These are phyloP conservation scores for Colletotrichum navitas DNA, from an alignment of 2,329 filamentous ascomycete genomes.

Conservation along the genomic window DNA sequence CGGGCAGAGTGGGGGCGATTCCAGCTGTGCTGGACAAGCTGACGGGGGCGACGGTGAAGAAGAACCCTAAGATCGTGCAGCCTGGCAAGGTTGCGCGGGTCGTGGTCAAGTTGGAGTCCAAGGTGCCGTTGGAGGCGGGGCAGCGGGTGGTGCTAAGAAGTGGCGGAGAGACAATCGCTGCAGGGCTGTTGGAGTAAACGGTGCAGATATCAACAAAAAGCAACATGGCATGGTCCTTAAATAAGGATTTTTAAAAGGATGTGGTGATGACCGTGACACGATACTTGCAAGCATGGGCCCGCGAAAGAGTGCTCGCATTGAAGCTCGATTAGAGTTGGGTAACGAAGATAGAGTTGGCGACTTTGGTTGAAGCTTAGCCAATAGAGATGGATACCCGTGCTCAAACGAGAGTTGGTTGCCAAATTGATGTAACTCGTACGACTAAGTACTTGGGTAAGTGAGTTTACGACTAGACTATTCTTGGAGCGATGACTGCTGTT, in stretches of 20 bases:
- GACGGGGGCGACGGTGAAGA: slow-evolving; percentile 81
- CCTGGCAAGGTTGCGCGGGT: slow-evolving; percentile 84
- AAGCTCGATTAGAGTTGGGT: slow-evolving; percentile 35
- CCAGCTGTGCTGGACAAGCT: slow-evolving; percentile 82
- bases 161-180: slow-evolving; percentile 86
- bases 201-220: slow-evolving; percentile 13
- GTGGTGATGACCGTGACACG: neutral
- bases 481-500: neutral
- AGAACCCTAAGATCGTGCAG: slow-evolving; percentile 86
- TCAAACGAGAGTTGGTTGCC: slow-evolving; percentile 9
- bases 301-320: slow-evolving; percentile 19
- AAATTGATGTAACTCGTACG: neutral
- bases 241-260: neutral
- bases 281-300: slow-evolving; percentile 11
- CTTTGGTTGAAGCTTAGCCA: slow-evolving; percentile 15
- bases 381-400: slow-evolving; percentile 12
- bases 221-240: slow-evolving; percentile 13
- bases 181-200: slow-evolving; percentile 81
- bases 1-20: slow-evolving; percentile 80
- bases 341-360: slow-evolving; percentile 36
- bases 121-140: slow-evolving; percentile 84
- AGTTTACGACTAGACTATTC: too few species aligned
- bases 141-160: slow-evolving; percentile 84
- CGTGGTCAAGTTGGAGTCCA: slow-evolving; percentile 77
- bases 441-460: too few species aligned